These are phyloP conservation scores for Gastrolobium villosum DNA, from an alignment of 306 rosid genomes.

Conservation along the genomic window DNA sequence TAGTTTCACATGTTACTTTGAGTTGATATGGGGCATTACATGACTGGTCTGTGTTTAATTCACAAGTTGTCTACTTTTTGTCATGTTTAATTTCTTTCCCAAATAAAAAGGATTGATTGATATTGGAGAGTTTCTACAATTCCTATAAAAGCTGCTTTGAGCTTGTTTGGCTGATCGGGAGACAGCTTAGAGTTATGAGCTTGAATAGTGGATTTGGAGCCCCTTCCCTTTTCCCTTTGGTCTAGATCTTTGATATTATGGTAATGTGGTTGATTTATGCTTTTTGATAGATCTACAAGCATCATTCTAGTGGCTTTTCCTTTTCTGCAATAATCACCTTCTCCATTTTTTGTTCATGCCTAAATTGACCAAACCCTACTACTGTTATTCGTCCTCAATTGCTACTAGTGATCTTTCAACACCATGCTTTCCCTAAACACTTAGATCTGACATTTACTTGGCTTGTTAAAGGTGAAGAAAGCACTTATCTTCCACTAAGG, in stretches of 20 bases:
- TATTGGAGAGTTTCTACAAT: neutral
- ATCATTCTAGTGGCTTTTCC: neutral
- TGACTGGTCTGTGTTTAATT: neutral
- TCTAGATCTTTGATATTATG: neutral
- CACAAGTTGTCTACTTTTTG: neutral
- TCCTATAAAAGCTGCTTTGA: neutral
- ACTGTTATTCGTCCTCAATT: neutral
- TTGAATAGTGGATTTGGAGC: neutral
- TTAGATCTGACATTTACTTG: constrained; percentile 14
- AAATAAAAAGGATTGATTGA: neutral
- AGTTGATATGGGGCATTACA: neutral
- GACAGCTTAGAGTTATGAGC: constrained; percentile 7
- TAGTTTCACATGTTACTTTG: constrained; percentile 6
- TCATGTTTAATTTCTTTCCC: neutral
- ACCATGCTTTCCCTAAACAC: constrained; percentile 5
- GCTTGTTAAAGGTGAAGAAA: constrained; percentile 6
- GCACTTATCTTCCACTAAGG: neutral
- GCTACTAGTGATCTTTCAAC: constrained; percentile 7
- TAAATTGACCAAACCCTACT: neutral
- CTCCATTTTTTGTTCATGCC: neutral
- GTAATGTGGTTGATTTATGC: neutral
- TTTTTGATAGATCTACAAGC: constrained; percentile 3
- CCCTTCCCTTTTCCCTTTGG: neutral
- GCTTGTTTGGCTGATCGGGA: neutral
- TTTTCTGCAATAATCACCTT: neutral